Percentiles rank a stretch among this genome's conserved stretches.
Evolutionary conservation across 352 stramenopile species (phyloP).

Genomic region (Phytophthora brassicae): DNA sequence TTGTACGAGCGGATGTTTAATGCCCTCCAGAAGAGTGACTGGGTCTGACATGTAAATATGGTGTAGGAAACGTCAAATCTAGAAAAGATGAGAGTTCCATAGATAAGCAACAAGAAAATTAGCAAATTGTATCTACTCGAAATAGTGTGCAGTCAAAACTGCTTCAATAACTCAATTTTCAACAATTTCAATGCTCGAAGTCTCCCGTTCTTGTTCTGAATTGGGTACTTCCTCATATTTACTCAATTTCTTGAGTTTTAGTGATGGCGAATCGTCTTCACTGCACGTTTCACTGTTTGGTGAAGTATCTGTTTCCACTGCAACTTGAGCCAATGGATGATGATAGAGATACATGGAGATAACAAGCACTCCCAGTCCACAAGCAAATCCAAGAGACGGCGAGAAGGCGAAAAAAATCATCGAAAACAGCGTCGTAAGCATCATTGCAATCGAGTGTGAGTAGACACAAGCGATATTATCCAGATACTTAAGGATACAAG

Average conservation of each 20-base stretch:
- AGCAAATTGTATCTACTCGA: background rate
- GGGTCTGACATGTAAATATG: too few relatives aligned
- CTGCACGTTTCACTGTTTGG: slow-evolving; percentile 13
- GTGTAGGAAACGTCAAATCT: too few relatives aligned
- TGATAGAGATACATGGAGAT: slow-evolving; percentile 90
- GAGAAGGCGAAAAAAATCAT: slow-evolving; percentile 87
- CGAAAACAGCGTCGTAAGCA: slow-evolving; percentile 84
- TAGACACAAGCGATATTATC: slow-evolving; percentile 89
- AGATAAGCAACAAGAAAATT: background rate
- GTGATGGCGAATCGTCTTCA: slow-evolving; percentile 16
- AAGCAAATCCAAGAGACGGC: slow-evolving; percentile 81
- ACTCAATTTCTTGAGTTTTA: slow-evolving; percentile 9
- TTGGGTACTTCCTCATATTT: slow-evolving; percentile 21
- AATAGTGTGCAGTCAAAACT: background rate
- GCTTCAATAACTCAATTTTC: slow-evolving; percentile 2
- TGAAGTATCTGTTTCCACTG: background rate
- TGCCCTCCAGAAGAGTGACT: too few relatives aligned
- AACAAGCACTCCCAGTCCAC: slow-evolving; percentile 70
- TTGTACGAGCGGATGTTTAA: too few relatives aligned
- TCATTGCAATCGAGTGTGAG: slow-evolving; percentile 85
- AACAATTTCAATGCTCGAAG: background rate
- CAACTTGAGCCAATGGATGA: slow-evolving; percentile 41
- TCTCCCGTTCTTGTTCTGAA: background rate
- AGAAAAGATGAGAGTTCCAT: too few relatives aligned
- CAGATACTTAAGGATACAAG: slow-evolving; percentile 86